Evolutionary conservation across 1,139 yeast species (phyloP), one percentile per base, ranked within the genome.

Genomic region (Kodamaea plutei): DNA sequence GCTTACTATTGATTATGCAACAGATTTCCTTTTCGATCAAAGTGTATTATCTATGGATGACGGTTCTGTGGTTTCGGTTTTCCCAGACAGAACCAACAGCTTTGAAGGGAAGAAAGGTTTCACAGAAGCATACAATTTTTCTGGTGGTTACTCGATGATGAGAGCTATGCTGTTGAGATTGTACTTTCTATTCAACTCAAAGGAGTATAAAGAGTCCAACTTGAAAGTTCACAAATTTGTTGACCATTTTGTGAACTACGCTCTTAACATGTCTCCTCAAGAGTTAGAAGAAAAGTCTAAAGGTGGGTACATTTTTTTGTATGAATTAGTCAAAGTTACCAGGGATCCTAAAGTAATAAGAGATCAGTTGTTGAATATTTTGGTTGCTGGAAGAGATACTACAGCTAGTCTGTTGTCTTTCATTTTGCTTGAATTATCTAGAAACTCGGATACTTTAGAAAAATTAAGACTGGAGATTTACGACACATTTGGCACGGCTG

Each of bases 311-410:
- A 56, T 60, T 6, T 66, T 66, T 47, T 61, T 66, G 41, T 63
- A 62, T 35, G 72, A 66, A 41, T 60, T 66, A 48, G 69, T 50
- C 23, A 66, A 63, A 42, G 64, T 62, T 42, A 64, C 70, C 8
- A 55, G 69, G 41, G 61, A 66, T 41, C 67, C 67, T 19, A 48
- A 37, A 28, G 56, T 61, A 14, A 60, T 66, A 37, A 58, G 67
- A 39, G 71, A 66, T 44, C 72, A 66, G 48, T 50, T 62, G 29
- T 60, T 66, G 47, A 66, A 64, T 43, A 64, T 66, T 25, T 56
- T 66, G 40, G 39, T 64, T 29, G 72, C 73, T 16, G 73, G 71
- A 21, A 56, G 72, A 51, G 73, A 66, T 42, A 66, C 72, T 29
- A 65, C 72, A 25, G 71, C 73, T 7, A 67, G 69, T 9, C 56